These are phyloP conservation scores for Claviceps purpurea DNA, from an alignment of 2,329 filamentous ascomycete genomes.

Conservation along the genomic window DNA sequence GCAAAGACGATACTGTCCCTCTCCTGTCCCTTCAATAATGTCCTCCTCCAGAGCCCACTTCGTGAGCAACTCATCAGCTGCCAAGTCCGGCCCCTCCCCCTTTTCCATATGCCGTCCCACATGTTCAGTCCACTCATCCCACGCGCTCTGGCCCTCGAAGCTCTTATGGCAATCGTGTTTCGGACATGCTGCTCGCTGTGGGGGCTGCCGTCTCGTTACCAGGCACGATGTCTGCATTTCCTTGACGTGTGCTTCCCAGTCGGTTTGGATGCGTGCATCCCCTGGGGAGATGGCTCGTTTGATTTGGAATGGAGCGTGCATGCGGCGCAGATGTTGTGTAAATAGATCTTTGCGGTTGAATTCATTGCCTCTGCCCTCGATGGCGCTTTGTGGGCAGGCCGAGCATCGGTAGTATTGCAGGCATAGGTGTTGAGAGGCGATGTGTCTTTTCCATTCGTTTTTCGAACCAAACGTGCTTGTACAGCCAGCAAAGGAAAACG, in stretches of 20 bases:
- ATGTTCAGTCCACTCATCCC: slow-evolving; percentile 90
- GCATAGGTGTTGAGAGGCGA: slow-evolving; percentile 77
- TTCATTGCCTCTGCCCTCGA: slow-evolving; percentile 47
- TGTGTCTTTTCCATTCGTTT: slow-evolving; percentile 96
- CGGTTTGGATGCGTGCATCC: slow-evolving; percentile 43
- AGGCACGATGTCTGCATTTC: slow-evolving; percentile 65
- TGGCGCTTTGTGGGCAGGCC: slow-evolving; percentile 38
- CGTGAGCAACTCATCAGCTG: slow-evolving; percentile 43
- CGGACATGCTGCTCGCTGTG: slow-evolving; percentile 57
- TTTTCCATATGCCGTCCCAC: slow-evolving; percentile 82
- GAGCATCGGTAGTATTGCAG: slow-evolving; percentile 53
- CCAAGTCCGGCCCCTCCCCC: slow-evolving; percentile 43
- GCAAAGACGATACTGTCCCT: slow-evolving; percentile 42
- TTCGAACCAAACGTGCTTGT: slow-evolving; percentile 76
- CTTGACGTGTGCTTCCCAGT: slow-evolving; percentile 54
- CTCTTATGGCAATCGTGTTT: slow-evolving; percentile 55
- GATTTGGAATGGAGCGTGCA: slow-evolving; percentile 67
- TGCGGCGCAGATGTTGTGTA: slow-evolving; percentile 82
- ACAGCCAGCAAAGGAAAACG: slow-evolving; percentile 76
- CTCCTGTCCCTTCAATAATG: slow-evolving; percentile 45
- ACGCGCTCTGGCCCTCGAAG: slow-evolving; percentile 61
- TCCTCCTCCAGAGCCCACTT: slow-evolving; percentile 50
- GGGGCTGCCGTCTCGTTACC: slow-evolving; percentile 53
- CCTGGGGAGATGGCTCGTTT: slow-evolving; percentile 43
- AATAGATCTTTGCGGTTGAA: slow-evolving; percentile 97